Percentiles rank a stretch among this genome's conserved stretches.
Conservation (phyloP, 2,329 filamentous ascomycete species). For the Aphanoascus verrucosus region DNA sequence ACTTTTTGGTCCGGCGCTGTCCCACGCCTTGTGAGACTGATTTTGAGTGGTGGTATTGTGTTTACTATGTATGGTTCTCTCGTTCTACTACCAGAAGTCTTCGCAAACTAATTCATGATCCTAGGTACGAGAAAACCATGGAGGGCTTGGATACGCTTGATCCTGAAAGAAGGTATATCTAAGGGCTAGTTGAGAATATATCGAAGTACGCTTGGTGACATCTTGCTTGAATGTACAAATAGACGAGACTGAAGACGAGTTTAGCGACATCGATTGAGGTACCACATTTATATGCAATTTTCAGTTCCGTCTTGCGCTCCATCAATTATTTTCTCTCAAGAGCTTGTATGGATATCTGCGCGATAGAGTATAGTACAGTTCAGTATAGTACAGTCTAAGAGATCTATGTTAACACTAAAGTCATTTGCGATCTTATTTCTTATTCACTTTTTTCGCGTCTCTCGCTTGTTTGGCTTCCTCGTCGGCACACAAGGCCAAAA, state of each 20-base stretch:
- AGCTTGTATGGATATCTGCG: background rate
- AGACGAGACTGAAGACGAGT: background rate
- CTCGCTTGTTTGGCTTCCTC: background rate
- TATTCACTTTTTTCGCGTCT: background rate
- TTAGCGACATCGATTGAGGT: background rate
- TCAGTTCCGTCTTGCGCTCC: background rate
- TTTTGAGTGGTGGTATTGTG: slow-evolving; percentile 90
- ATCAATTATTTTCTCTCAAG: background rate
- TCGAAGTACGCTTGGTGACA: background rate
- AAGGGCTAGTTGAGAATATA: slow-evolving; percentile 18
- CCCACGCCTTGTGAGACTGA: slow-evolving; percentile 70
- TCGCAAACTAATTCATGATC: background rate
- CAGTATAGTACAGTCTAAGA: background rate
- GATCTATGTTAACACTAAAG: background rate
- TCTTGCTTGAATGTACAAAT: slow-evolving; percentile 4
- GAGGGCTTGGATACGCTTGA: slow-evolving; percentile 71
- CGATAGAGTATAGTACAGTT: too few species aligned
- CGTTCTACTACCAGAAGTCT: background rate
- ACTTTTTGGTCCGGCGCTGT: slow-evolving; percentile 93
- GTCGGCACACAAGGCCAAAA: slow-evolving; percentile 57
- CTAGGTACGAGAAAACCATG: slow-evolving; percentile 84
- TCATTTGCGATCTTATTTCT: background rate
- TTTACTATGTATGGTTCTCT: slow-evolving; percentile 64
- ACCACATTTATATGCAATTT: too few species aligned
- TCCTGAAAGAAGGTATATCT: slow-evolving; percentile 75